phyloP scores from a whole-genome alignment of 768 basidiomycete genomes.

The Mycena polygramma region DNA sequence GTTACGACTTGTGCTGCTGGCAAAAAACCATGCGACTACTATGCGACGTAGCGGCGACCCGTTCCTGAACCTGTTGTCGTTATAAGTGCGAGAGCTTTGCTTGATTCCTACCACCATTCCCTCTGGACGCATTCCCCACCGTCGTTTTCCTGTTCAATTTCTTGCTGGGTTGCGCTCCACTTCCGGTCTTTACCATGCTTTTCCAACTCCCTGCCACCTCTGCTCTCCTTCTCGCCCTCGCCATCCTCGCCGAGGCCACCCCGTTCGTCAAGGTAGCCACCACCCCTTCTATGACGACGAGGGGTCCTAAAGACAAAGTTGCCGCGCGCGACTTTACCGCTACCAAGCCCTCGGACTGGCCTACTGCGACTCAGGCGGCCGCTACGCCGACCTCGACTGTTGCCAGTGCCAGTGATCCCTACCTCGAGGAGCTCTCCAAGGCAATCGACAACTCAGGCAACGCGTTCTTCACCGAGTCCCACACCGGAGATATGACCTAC shows the following conservation, averaged over 20 bases:
- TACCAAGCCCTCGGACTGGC: slow-evolving; percentile 44
- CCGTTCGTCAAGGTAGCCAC: slow-evolving; percentile 35
- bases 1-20: too few relatives aligned
- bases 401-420: slow-evolving; percentile 44
- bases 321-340: slow-evolving; percentile 35
- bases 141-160: slow-evolving; percentile 15
- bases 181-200: slow-evolving; percentile 39
- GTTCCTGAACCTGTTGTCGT: neutral
- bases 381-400: slow-evolving; percentile 41
- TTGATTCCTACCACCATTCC: slow-evolving; percentile 33
- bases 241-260: slow-evolving; percentile 39
- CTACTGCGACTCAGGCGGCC: slow-evolving; percentile 42
- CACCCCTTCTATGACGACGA: slow-evolving; percentile 4
- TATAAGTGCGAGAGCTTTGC: slow-evolving; percentile 11
- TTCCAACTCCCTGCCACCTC: slow-evolving; percentile 40
- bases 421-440: slow-evolving; percentile 46
- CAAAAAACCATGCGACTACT: too few relatives aligned
- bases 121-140: slow-evolving; percentile 27
- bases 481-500: slow-evolving; percentile 48
- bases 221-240: slow-evolving; percentile 40
- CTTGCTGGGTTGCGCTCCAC: slow-evolving; percentile 24
- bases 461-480: slow-evolving; percentile 38
- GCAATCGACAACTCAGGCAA: slow-evolving; percentile 45
- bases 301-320: slow-evolving; percentile 12
- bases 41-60: too few relatives aligned